phyloP scores from a whole-genome alignment of 345 rosid species.

The Moringa oleifera region DNA sequence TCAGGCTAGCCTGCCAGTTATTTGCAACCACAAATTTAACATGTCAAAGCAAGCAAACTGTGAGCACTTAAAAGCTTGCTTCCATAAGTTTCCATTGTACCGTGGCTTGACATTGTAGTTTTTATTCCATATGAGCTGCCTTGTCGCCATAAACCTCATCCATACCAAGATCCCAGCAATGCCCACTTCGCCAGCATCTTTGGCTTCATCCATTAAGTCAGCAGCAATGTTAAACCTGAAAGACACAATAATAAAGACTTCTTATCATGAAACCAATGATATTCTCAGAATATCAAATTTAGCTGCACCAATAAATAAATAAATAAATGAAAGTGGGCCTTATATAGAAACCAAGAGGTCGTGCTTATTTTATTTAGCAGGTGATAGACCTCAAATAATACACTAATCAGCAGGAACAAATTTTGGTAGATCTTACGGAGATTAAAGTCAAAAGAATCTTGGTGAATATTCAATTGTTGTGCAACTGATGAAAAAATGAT shows the following conservation, averaged over 20 bases:
- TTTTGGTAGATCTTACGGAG: no score
- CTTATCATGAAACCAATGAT: neutral
- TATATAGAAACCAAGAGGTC: neutral
- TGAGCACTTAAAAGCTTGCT: neutral
- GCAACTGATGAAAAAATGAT: no score
- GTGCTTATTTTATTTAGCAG: no score
- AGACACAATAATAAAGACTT: conserved; percentile 10
- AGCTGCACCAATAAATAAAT: no score
- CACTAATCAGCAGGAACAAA: no score
- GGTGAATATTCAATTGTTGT: no score
- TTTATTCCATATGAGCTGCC: conserved; percentile 99
- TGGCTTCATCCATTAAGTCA: conserved; percentile 77
- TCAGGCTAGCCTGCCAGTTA: neutral
- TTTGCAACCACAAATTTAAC: neutral
- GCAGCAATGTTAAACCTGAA: conserved; percentile 91
- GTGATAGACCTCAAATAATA: neutral
- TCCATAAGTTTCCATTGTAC: conserved; percentile 33
- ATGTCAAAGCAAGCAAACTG: neutral
- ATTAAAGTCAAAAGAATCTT: no score
- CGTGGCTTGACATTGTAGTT: conserved; percentile 99
- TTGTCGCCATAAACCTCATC: conserved; percentile 99
- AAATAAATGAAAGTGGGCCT: no score
- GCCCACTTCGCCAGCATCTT: conserved; percentile 70
- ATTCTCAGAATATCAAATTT: no score
- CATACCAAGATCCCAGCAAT: conserved; percentile 91